phyloP scores from a whole-genome alignment of 2,329 filamentous ascomycete genomes.

The Apiospora malaysiana region DNA sequence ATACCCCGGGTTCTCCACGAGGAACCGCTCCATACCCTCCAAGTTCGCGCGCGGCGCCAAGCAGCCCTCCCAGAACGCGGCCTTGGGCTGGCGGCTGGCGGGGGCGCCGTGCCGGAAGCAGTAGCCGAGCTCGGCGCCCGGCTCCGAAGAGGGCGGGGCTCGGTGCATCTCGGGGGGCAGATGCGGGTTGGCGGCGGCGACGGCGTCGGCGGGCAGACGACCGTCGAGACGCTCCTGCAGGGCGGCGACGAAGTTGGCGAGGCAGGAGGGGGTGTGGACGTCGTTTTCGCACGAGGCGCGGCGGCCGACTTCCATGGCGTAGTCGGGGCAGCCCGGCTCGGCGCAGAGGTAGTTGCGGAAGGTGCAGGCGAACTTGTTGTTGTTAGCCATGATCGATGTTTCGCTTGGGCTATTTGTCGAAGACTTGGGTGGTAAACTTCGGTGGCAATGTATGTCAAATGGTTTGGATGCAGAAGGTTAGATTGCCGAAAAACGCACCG shows the following conservation, averaged over 20 bases:
- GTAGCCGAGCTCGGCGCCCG: neutral
- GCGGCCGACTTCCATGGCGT: neutral
- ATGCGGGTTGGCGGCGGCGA: neutral
- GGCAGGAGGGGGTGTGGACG: neutral
- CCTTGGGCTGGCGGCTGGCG: neutral
- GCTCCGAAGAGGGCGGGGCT: neutral
- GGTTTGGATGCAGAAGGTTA: no score
- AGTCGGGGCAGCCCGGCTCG: neutral
- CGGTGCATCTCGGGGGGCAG: neutral
- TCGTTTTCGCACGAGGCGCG: neutral
- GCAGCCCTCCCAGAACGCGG: neutral
- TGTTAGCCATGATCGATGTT: neutral
- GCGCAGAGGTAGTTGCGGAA: conserved; percentile 4
- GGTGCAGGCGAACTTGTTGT: neutral
- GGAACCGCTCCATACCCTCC: neutral
- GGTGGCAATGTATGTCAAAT: no score
- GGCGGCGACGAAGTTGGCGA: neutral
- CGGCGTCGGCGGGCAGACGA: neutral
- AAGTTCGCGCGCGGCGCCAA: neutral
- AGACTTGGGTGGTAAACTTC: neutral
- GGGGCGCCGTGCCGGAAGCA: neutral
- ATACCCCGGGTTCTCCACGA: neutral
- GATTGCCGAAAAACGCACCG: no score
- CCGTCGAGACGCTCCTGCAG: neutral
- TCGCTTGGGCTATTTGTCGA: neutral